Evolutionary conservation across 1,139 yeast species (phyloP), one percentile per base, ranked within the genome.

Genomic region (Candida neerlandica): DNA sequence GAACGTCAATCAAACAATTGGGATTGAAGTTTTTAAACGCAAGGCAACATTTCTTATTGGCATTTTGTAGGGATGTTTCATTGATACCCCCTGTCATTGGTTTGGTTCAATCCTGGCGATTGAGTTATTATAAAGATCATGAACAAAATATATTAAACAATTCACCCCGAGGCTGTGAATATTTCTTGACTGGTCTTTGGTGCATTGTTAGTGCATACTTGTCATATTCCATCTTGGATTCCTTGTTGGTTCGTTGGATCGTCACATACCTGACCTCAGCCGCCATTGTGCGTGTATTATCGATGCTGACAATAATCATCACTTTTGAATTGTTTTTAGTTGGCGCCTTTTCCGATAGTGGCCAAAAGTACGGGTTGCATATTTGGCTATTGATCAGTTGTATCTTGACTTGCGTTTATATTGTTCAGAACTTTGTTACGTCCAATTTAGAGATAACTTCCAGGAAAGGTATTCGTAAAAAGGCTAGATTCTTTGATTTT

Each of bases 361-460:
- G 81, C 2, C 73, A 75, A 56, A 66, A 67, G 54, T 89, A 89
- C 61, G 86, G 89, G 34, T 69, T 94, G 51, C 97, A 92, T 58
- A 86, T 92, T 7, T 94, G 98, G 98, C 89, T 94, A 37, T 67
- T 92, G 40, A 88, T 91, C 16, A 85, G 96, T 50, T 90, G 97
- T 64, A 79, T 89, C 14, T 74, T 91, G 49, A 94, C 99, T 0
- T 73, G 83, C n/a, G 84, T 89, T 2, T 94, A 86, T 66, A 90
- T 89, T 43, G 79, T 86, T 52, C 98, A 94, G 67, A 91, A 87
- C 64, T 94, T 91, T 65, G 86, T 91, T 54, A 91, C 97, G 3
- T 87, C 94, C 51, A 90, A 94, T 64, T 66, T 92, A 52, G 89
- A 87, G 48, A 71, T 87, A 42, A 65, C 32, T n/a, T 34, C 30